Evolutionary conservation across 257 asterid genomes (phyloP), one percentile per base, ranked within the genome.

Genomic region (Linderniella brevidens): DNA sequence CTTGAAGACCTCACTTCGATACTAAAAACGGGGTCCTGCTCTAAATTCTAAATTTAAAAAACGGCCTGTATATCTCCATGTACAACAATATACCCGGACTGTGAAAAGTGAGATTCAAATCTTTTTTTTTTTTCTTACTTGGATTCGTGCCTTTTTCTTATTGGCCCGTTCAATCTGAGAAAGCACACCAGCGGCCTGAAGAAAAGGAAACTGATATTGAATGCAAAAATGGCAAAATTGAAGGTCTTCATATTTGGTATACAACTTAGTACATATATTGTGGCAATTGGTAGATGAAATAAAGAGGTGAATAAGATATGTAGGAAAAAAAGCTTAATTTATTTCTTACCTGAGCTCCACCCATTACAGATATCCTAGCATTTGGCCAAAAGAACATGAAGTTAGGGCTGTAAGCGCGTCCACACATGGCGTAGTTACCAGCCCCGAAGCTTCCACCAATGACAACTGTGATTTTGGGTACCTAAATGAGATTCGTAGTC

Each of bases 381-480:
- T 90, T 90, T 38, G 98, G 98, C 98, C 98, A 90, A 40, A 79
- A 73, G 77, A 84, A 84, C 85, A 81, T 71, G 75, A 81, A 84
- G 64, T 81, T 61, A 32, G 98, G 98, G 67, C 75, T 79, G 72
- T 78, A 81, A 51, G 98, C 98, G 50, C 98, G 94, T n/a, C 98
- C 98, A 50, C 98, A 90, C 98, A 90, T 90, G 43, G 98, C 98
- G 46, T 84, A 90, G 58, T 90, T 84, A 58, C 98, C 96, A 58
- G 98, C 98, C 49, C 98, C 98, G 15, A 90, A 90, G 75, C 98
- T 90, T 65, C 98, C 98, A 37, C 98, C 96, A 18, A 90, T 51
- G 35, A 90, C 51, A 38, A 90, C 73, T 4, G 98, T 90, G 41
- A 90, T 71, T 62, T 90, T 90, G 41, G 96, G 98, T 46, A 85